Evolutionary conservation across 345 rosid genomes (phyloP), one percentile per base, ranked within the genome.

Genomic region (Excoecaria cochinchinensis): DNA sequence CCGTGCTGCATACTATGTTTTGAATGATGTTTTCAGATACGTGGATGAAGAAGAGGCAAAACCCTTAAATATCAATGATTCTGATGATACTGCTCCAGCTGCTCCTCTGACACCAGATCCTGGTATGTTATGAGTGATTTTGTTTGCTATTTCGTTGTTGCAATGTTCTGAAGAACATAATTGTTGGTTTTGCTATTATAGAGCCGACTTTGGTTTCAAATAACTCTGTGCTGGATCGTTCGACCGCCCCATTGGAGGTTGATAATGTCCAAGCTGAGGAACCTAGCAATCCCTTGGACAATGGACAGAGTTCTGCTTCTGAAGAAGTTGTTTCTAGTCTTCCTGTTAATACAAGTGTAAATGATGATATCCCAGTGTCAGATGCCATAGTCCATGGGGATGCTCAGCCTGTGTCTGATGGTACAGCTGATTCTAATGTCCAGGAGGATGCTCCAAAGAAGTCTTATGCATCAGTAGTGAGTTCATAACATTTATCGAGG

Each of bases 11-110:
- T 94, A 82, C 79, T 92, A 58, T 80, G 98, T 94, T 67, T 76
- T 86, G n/a, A 92, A 88, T 69, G 98, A 94, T 80, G 76, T 89
- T 50, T 81, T 94, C 61, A 89, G 94, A 81, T 90, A 82, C 8
- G 79, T 88, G 57, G 87, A 84, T 65, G 85, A 77, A 31, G 79
- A 70, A 6, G 76, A 77, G 77, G 44, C 68, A 63, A 76, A 40
- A 8, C 77, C 57, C 42, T n/a, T 55, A 9, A 46, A 63, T 66
- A 76, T 59, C 16, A 73, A 36, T 71, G 87, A 68, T 64, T 84
- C 52, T 5, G 87, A 79, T 59, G 40, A 39, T 13, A 52, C 62
- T 67, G 74, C 79, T 71, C 82, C 78, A 71, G 31, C 64, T 73
- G 84, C 76, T 65, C 77, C 83, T 47, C 70, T 73, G 39, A 60